Conservation (phyloP, 1,284 basidiomycete species). For the Mycosarcoma maydis region DNA sequence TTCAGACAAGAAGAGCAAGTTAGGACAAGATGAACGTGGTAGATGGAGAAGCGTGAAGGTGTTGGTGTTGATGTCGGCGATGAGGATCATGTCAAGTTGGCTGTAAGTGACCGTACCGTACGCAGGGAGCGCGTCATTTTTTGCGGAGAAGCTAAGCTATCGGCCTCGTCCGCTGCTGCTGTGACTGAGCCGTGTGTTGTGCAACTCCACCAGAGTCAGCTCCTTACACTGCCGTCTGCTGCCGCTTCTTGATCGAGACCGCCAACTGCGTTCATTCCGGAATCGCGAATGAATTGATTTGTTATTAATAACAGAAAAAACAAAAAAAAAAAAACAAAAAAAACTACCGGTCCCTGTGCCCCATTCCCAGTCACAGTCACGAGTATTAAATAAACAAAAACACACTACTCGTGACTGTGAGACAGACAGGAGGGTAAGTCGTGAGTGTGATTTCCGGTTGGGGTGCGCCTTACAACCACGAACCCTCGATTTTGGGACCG, state of each 20-base stretch:
- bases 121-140: background rate
- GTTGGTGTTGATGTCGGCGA: constrained; percentile 2
- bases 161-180: background rate
- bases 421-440: no score
- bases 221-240: constrained; percentile 1
- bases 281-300: background rate
- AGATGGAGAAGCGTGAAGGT: background rate
- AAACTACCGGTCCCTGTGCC: no score
- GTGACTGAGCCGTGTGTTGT: constrained; percentile 1
- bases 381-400: no score
- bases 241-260: background rate
- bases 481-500: background rate
- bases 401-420: no score
- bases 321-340: background rate
- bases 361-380: no score
- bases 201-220: background rate
- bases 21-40: background rate
- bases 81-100: no score
- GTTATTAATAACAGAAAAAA: background rate
- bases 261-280: constrained; percentile 1
- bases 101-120: background rate
- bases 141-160: constrained; percentile 1
- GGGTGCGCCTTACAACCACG: constrained; percentile 3
- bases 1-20: background rate
- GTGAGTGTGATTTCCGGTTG: no score